Percentiles rank a stretch among this genome's conserved stretches.
Conservation (phyloP, 2,329 filamentous ascomycete genomes). For the Thielaviopsis punctulata region DNA sequence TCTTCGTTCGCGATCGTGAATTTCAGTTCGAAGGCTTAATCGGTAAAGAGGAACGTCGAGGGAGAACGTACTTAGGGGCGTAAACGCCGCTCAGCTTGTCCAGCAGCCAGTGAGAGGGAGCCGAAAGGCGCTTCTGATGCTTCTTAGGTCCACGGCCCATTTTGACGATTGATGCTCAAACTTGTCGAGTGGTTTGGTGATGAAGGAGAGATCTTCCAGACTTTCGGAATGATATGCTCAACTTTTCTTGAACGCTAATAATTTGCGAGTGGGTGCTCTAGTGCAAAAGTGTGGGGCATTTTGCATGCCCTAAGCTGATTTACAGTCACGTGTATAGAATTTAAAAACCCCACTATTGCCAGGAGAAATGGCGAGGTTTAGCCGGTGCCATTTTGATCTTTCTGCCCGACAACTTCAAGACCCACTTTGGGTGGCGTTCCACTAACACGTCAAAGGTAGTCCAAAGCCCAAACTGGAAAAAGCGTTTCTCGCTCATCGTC, state of each 20-base stretch:
- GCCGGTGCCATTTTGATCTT: not conserved
- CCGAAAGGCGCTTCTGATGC: conserved; percentile 99
- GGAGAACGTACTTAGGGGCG: conserved; percentile 32
- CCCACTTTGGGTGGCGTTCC: not conserved
- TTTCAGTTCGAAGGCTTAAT: not conserved
- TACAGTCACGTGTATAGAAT: not conserved
- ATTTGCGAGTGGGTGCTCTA: not conserved
- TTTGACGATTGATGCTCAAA: conserved; percentile 24
- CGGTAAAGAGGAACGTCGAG: not conserved
- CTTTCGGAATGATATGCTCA: not conserved
- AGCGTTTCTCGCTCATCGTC: too few species aligned
- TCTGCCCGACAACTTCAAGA: not conserved
- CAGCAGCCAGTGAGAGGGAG: conserved; percentile 98
- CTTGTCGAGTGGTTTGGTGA: conserved; percentile 12
- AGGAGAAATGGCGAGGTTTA: not conserved
- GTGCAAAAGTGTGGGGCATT: not conserved
- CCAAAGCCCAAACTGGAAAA: not conserved
- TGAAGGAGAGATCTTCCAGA: not conserved
- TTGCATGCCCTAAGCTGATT: not conserved
- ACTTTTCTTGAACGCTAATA: not conserved
- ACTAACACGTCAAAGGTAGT: not conserved
- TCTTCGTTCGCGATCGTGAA: not conserved
- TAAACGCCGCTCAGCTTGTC: conserved; percentile 97
- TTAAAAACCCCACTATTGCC: not conserved
- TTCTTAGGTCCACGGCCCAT: conserved; percentile 71